These are phyloP conservation scores for Paspalum vaginatum DNA, from an alignment of 176 grass and related monocot species.

Conservation along the genomic window DNA sequence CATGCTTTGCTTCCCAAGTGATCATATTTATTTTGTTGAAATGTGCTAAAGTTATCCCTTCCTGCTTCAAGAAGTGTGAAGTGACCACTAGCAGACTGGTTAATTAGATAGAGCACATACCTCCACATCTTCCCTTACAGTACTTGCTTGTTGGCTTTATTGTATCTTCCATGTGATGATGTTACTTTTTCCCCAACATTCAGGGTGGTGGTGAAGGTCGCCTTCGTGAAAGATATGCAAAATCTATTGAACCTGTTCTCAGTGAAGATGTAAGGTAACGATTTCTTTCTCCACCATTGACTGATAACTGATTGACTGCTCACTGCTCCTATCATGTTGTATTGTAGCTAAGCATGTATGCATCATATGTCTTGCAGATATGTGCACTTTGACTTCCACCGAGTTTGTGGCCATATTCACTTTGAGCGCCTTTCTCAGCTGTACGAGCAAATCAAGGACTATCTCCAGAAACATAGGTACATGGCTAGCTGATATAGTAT, in stretches of 20 bases:
- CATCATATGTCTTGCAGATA: constrained; percentile 63
- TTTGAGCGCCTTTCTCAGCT: constrained; percentile 95
- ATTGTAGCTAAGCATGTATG: constrained; percentile 30
- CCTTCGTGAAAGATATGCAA: constrained; percentile 77
- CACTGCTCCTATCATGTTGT: constrained; percentile 17
- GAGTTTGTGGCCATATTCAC: constrained; percentile 89
- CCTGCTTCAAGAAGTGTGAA: background rate
- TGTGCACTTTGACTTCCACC: constrained; percentile 95
- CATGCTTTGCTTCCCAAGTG: background rate
- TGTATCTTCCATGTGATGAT: constrained; percentile 4
- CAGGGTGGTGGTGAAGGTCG: constrained; percentile 90
- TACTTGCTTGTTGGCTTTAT: constrained; percentile 36
- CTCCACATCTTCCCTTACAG: background rate
- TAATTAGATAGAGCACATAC: constrained; percentile 9
- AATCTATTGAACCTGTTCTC: constrained; percentile 74
- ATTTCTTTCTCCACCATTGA: constrained; percentile 34
- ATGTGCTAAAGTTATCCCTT: constrained; percentile 22
- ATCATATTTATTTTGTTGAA: constrained; percentile 25
- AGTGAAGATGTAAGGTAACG: constrained; percentile 80
- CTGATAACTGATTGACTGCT: constrained; percentile 21
- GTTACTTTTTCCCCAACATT: constrained; percentile 34
- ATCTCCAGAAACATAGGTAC: constrained; percentile 84
- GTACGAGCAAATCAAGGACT: constrained; percentile 85
- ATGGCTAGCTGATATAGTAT: constrained; percentile 26
- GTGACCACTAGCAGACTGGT: background rate